phyloP scores from a whole-genome alignment of 768 basidiomycete genomes.

The Boletus rufocinnamomeus region DNA sequence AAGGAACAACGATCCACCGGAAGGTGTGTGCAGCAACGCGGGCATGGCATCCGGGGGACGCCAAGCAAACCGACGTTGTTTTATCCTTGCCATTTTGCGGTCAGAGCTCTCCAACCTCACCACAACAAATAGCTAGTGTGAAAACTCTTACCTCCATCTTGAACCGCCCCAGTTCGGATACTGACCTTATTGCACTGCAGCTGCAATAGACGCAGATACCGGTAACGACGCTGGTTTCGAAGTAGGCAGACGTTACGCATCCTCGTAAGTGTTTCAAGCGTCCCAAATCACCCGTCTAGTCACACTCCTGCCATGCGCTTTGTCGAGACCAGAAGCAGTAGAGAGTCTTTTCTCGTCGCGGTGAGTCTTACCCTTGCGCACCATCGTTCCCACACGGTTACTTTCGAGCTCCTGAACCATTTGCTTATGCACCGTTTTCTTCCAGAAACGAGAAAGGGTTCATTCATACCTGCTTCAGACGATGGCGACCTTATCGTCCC shows the following conservation, averaged over 20 bases:
- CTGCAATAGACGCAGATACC: conserved; percentile 17
- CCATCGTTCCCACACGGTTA: background rate
- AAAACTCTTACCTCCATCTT: background rate
- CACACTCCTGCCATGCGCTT: conserved; percentile 1
- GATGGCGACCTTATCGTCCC: conserved; percentile 49
- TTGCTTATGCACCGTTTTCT: background rate
- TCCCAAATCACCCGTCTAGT: conserved; percentile 1
- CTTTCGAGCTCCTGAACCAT: background rate
- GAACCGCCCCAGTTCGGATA: background rate
- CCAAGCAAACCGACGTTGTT: conserved; percentile 4
- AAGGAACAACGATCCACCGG: background rate
- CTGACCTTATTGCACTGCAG: background rate
- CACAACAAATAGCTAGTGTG: background rate
- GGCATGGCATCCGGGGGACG: background rate
- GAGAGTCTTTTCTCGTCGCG: conserved; percentile 53
- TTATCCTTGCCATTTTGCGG: background rate
- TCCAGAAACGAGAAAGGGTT: conserved; percentile 45
- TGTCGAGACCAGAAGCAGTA: conserved; percentile 49
- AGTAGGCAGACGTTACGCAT: conserved; percentile 39
- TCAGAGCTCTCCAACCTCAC: background rate
- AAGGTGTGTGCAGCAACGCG: background rate
- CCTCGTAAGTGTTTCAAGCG: conserved; percentile 35
- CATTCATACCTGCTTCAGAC: conserved; percentile 55
- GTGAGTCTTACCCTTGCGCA: conserved; percentile 35
- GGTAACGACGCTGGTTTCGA: conserved; percentile 29